Base-by-base conservation (phyloP, 1,284 basidiomycete species). In the Polyporus tsugae region DNA sequence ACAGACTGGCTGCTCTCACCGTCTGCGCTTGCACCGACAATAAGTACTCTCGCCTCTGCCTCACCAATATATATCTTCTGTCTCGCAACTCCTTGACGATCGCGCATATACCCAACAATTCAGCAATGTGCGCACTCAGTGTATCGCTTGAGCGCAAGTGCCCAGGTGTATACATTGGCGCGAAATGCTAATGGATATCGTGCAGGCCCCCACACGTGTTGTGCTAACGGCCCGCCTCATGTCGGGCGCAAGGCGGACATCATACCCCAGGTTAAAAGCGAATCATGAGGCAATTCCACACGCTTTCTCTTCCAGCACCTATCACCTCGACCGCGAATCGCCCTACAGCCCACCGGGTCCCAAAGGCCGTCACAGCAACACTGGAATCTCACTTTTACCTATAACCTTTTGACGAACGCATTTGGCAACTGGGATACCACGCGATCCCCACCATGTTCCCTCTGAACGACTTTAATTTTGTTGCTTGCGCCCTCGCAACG, bases 391-490 rank as follows among this genome's bases (percentile, higher is more conserved):
- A 53, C 55, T 36, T 63, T 62, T 44, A 41, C 42, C 42, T 44
- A 46, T 44, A 57, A 38, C 52, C 39, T 63, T 35, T 22, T 38
- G 7, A 39, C 25, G 29, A 38, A 7, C 58, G 38, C 36, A 60
- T 41, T 39, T 41, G 58, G 38, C 22, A 25, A 60, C 38, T 41
- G 13, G n/a, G 46, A 25, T 49, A 39, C 38, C 36, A 59, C 62
- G 49, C 49, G n/a, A 25, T 57, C 33, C 35, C n/a, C 49, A 52
- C 29, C 61, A 78, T 78, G 77, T 76, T 78, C 46, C 75, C 72
- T n/a, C 64, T 78, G 63, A 76, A 73, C 69, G 76, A 79, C 68
- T 75, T 77, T 69, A 77, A 77, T 65, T 42, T 77, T 64, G 75
- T 77, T 11, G 75, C 73, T 63, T 75, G 76, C 68, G 77, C 78